Base-by-base conservation (phyloP, 176 grass and related monocot genomes). In the Thinopyrum elongatum region DNA sequence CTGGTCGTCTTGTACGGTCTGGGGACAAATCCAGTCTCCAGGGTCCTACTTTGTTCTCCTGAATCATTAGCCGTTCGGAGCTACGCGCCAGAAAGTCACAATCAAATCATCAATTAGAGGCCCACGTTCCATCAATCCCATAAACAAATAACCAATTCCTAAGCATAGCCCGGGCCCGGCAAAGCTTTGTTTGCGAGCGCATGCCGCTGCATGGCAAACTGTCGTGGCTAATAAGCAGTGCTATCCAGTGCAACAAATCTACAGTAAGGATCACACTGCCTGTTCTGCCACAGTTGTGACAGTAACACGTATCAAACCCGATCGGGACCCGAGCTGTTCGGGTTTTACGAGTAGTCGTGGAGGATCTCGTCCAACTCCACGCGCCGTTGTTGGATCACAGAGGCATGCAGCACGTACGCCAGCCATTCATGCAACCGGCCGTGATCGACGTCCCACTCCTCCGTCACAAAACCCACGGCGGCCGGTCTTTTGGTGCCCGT, bases 21-120 rank as follows among this genome's bases (percentile, higher is more conserved):
- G 19, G 44, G 68, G 86, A 87, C 79, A 87, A 87, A 87, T 87
- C 60, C 44, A n/a, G 59, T 21, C 66, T 39, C 70, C 70, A 25
- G 79, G 84, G 86, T 3, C 86, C 70, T 36, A 65, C n/a, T 42
- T 44, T 29, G 84, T 58, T 44, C 34, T 29, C 30, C 7, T 3
- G 15, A 68, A 68, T 77, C 79, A 82, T 87, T 76, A 82, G 19
- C 49, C 36, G 15, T 75, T 61, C 76, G 86, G 70, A 76, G 86
- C 79, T 14, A 55, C 22, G 61, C 23, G 13, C 22, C 42, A 8
- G 70, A 38, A 10, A 14, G 79, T 78, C 62, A 58, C 74, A 10
- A 69, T 85, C 83, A 58, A 85, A 85, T 67, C 39, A 67, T 77
- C 60, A 77, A 77, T 53, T 46, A 76, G 60, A 78, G 74, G 44